phyloP scores from a whole-genome alignment of 371 early-diverging fungal genomes.

The Mortierella sp. region DNA sequence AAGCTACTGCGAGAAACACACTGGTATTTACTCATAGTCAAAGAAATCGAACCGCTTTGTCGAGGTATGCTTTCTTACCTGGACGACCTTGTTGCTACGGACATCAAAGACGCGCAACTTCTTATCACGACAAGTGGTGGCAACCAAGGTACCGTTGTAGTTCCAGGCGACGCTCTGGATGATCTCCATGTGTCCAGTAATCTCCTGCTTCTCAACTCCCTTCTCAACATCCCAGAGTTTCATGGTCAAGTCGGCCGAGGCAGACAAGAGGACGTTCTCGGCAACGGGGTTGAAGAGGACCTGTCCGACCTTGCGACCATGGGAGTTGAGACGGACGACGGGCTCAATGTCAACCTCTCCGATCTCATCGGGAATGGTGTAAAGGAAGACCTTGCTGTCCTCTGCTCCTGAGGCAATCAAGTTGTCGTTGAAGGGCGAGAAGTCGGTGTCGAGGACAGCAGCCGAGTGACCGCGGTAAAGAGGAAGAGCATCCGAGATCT shows the following conservation, averaged over 20 bases:
- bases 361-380: conserved; percentile 90
- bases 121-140: conserved; percentile 97
- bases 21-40: background rate
- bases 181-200: conserved; percentile 93
- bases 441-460: conserved; percentile 97
- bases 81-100: conserved; percentile 86
- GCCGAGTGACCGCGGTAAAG: conserved; percentile 93
- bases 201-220: conserved; percentile 86
- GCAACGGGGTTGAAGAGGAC: conserved; percentile 97
- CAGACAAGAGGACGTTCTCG: conserved; percentile 91
- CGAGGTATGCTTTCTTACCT: conserved; percentile 41
- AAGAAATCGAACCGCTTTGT: no score
- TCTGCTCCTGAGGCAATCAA: conserved; percentile 93
- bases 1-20: background rate
- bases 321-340: conserved; percentile 67
- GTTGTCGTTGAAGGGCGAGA: conserved; percentile 97
- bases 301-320: conserved; percentile 94
- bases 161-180: conserved; percentile 94
- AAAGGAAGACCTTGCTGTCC: conserved; percentile 96
- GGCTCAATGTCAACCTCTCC: conserved; percentile 77
- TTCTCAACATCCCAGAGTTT: conserved; percentile 98
- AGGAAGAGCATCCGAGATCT: conserved; percentile 88
- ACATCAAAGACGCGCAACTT: conserved; percentile 94
- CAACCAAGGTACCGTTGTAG: conserved; percentile 88
- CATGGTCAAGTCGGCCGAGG: conserved; percentile 94